Conservation (phyloP, 2,329 filamentous ascomycete genomes). For the Aspergillus quadricinctus region DNA sequence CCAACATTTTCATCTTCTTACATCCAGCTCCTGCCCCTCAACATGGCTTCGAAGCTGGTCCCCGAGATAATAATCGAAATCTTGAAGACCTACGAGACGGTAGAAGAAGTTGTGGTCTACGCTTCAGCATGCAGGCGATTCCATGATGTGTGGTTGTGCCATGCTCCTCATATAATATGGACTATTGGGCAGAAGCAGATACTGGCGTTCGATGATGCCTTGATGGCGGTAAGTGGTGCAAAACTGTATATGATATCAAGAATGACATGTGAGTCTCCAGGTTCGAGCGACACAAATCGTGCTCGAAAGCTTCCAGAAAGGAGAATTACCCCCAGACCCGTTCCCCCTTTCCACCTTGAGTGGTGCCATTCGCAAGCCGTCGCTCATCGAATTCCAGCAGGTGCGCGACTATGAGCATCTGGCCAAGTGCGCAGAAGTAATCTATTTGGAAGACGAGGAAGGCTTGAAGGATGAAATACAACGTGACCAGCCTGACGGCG, state of each 20-base stretch:
- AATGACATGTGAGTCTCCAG: background rate
- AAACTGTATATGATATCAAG: background rate
- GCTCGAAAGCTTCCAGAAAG: background rate
- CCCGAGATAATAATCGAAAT: background rate
- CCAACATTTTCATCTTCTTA: background rate
- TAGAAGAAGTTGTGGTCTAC: background rate
- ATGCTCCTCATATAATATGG: background rate
- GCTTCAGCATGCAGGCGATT: background rate
- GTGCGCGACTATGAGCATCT: background rate
- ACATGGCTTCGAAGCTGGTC: background rate
- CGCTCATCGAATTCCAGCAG: background rate
- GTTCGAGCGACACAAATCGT: background rate
- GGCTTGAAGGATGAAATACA: background rate
- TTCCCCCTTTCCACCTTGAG: background rate
- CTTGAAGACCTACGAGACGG: background rate
- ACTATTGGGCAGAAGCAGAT: background rate
- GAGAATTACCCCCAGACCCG: background rate
- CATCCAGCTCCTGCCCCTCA: background rate
- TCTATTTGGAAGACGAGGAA: background rate
- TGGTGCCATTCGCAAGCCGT: background rate
- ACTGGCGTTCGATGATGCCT: background rate
- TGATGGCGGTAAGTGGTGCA: background rate
- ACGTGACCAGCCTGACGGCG: background rate
- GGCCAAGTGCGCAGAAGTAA: background rate
- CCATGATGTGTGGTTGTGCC: background rate